Base-by-base conservation (phyloP, 2,329 filamentous ascomycete genomes). In the Mariannaea elegans region DNA sequence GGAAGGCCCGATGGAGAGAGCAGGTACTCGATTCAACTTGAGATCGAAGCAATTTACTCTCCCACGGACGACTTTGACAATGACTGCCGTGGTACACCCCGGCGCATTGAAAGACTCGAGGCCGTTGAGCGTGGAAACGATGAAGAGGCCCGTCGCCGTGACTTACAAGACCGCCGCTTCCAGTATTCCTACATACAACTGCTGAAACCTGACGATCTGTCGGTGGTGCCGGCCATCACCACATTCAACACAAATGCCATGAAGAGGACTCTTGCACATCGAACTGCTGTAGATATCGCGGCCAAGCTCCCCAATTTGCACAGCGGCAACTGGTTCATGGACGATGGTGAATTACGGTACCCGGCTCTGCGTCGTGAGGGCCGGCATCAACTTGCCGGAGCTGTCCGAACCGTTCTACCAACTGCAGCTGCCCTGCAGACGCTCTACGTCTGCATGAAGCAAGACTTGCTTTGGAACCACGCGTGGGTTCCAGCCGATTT, bases 381-480 rank as follows among this genome's bases (percentile, higher is more conserved):
- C 27, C 51, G 63, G 34, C 50, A 59, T 53, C 49, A 47, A 27
- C 47, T 65, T 27, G 61, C 53, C 53, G 44, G 61, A 27, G 54
- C 52, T 39, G 51, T 63, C 23, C 56, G 44, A 34, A 27, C 52
- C 14, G 51, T 44, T n/a, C 50, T 65, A 10, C 57, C 61, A n/a
- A 38, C 23, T 45, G 44, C 52, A 24, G 42, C 53, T 16, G 32
- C 39, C 24, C 16, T 65, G 53, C 55, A 56, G 47, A 50, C 61
- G 27, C 52, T 63, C 29, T 50, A 58, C 39, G 42, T 65, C 50
- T 58, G 46, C 47, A 63, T 63, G 63, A 50, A 32, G 24, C 56
- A 65, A 27, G 61, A 61, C 46, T 42, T 61, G 23, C 61, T 65
- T 21, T 65, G 57, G 63, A 65, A 63, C 34, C 61, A 63, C 36